phyloP scores from a whole-genome alignment of 352 stramenopile genomes.

The Peronospora farinosa region DNA sequence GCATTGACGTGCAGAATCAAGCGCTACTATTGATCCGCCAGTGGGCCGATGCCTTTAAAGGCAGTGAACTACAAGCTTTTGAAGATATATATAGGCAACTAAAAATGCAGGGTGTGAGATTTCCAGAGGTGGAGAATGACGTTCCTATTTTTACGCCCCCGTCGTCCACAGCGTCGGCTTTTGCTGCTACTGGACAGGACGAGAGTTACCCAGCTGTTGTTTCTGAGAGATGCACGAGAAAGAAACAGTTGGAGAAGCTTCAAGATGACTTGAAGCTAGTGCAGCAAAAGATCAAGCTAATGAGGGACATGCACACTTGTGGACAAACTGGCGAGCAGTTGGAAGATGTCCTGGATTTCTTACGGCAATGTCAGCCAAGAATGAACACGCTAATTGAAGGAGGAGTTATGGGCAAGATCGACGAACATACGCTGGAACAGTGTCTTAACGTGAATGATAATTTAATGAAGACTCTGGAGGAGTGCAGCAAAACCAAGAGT shows the following conservation, averaged over 20 bases:
- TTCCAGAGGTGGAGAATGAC: slow-evolving; percentile 63
- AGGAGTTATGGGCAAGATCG: slow-evolving; percentile 77
- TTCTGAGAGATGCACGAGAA: slow-evolving; percentile 26
- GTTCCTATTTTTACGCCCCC: slow-evolving; percentile 68
- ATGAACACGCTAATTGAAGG: slow-evolving; percentile 88
- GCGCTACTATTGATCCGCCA: slow-evolving; percentile 74
- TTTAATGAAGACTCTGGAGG: slow-evolving; percentile 72
- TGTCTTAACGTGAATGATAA: slow-evolving; percentile 84
- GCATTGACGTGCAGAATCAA: slow-evolving; percentile 72
- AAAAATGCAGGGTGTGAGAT: slow-evolving; percentile 63
- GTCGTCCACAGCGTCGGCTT: slow-evolving; percentile 20
- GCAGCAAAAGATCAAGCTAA: slow-evolving; percentile 56
- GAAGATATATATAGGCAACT: slow-evolving; percentile 75
- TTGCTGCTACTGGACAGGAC: slow-evolving; percentile 5
- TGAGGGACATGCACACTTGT: slow-evolving; percentile 35
- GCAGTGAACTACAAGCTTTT: slow-evolving; percentile 44
- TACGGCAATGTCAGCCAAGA: slow-evolving; percentile 75
- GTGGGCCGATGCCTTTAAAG: slow-evolving; percentile 67
- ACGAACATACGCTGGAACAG: slow-evolving; percentile 70
- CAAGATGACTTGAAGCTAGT: slow-evolving; percentile 62
- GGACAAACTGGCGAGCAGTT: slow-evolving; percentile 36
- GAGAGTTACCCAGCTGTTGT: slow-evolving; percentile 5
- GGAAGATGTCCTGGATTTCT: slow-evolving; percentile 74
- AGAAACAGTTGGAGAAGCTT: slow-evolving; percentile 69
- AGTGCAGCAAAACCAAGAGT: slow-evolving; percentile 31